Evolutionary conservation across 306 rosid species (phyloP), one percentile per base, ranked within the genome.

Genomic region (Oxytropis ochrocephala): DNA sequence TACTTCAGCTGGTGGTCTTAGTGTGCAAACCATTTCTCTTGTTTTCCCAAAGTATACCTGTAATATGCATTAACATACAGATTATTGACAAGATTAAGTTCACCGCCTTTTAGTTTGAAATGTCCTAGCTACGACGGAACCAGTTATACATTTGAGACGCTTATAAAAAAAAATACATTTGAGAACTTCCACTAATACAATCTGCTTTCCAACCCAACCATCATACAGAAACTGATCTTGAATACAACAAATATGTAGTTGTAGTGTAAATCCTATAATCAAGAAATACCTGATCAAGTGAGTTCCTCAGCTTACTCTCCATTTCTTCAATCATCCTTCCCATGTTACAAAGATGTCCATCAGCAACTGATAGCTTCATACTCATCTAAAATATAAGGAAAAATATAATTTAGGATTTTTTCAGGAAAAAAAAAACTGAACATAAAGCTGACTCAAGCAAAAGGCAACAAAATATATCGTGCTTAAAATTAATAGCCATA

Each of bases 271-370:
- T 27, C 66, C 11, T 38, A 53, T 60, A 18, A 19, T 35, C 13
- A 67, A 33, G 35, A 49, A 46, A 59, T 78, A 94, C 95, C 98
- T 94, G 97, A 86, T 94, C 97, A 33, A 94, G 85, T 17, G 98
- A 94, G 79, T 90, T 90, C 81, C 98, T 89, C 80, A 90, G 89
- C 81, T 94, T 94, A 74, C 98, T 73, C 83, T 94, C 98, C 98
- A 94, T 94, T 82, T 94, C 98, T 87, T 94, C 96, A 24, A 94
- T 94, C 98, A 94, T 94, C 78, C 89, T 84, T 76, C 98, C 98
- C 96, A 94, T 94, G 79, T 90, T 94, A 75, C 95, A 94, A 18
- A 94, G 82, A 88, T 94, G 97, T 39, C 97, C 98, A 50, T 94
- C 98, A 11, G 90, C 82, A 66, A 87, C 79, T 39, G 97, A 76